Base-by-base conservation (phyloP, 768 basidiomycete genomes). In the Agrocybe pediades region DNA sequence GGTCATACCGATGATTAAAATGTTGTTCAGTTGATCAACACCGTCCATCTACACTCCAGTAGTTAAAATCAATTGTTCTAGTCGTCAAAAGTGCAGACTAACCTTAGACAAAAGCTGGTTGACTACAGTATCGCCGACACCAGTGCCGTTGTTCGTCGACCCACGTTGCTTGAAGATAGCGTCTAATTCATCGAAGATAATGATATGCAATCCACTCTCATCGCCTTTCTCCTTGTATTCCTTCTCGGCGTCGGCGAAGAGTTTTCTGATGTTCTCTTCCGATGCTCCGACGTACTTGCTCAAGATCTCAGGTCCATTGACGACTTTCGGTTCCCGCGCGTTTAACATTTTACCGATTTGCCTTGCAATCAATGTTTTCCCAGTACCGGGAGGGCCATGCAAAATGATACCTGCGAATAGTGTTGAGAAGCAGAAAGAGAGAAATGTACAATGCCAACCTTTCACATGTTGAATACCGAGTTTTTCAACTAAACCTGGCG, bases 271-370 rank as follows among this genome's bases (percentile, higher is more conserved):
- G 64, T 99, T 99, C 74, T 99, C 97, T 76, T 99, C 97, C 4
- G 90, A 93, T 21, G 91, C 90, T 64, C 97, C 97, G 27, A 99
- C 97, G 61, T 86, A 99, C 68, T 98, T 98, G 76, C 90, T 98
- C 49, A 99, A 74, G 56, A 99, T 87, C 74, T 99, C 97, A 9
- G 97, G 97, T 41, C 97, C 97, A 67, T 98, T 98, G 54, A 99
- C 97, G 51, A 99, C 81, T 72, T 99, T 99, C 29, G 97, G 97
- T 68, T 99, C 97, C 50, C 91, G 80, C 2, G 97, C 97, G 62
- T 99, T 99, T 53, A 98, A 78, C 93, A 99, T 98, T 72, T 97
- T 98, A 11, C 97, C 97, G 56, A 99, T 99, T 78, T 98, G 97
- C 30, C 97, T 81, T 2, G 97, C 97, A 75, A 99, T 92, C 15